Evolutionary conservation across 2,329 filamentous ascomycete species (phyloP).

Genomic region (Aspergillus nomiae): DNA sequence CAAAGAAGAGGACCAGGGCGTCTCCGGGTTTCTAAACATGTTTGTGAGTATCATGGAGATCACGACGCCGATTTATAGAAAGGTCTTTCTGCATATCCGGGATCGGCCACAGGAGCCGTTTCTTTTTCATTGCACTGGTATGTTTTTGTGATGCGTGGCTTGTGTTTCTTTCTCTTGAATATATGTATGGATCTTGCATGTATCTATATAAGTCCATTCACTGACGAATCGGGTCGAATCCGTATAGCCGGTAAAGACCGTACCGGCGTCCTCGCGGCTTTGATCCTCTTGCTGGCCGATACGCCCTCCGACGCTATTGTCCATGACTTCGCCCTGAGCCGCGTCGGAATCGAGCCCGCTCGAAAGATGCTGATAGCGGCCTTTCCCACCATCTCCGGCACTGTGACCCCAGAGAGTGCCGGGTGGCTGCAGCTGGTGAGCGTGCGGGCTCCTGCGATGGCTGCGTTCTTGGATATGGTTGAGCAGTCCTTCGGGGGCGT

Average conservation of each 20-base stretch:
- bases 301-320: conserved; percentile 61
- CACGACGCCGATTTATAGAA: conserved; percentile 58
- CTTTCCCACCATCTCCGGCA: conserved; percentile 19
- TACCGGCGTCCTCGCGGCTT: conserved; percentile 70
- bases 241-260: conserved; percentile 74
- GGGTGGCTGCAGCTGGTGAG: conserved; percentile 29
- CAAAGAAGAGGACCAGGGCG: conserved; percentile 57
- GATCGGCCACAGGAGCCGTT: conserved; percentile 51
- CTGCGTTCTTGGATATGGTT: conserved; percentile 26
- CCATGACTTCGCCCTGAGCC: conserved; percentile 60
- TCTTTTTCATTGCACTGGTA: conserved; percentile 64
- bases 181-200: too few relatives aligned
- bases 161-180: not conserved
- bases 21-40: conserved; percentile 65
- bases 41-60: conserved; percentile 70
- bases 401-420: conserved; percentile 22
- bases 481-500: conserved; percentile 25
- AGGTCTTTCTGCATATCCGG: conserved; percentile 63
- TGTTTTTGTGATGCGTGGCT: conserved; percentile 1
- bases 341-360: conserved; percentile 27
- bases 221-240: too few relatives aligned
- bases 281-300: conserved; percentile 66
- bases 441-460: conserved; percentile 27
- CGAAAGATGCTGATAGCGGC: conserved; percentile 22
- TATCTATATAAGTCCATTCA: too few relatives aligned